Evolutionary conservation across 768 basidiomycete genomes (phyloP).

Genomic region (Mycena vulgaris): DNA sequence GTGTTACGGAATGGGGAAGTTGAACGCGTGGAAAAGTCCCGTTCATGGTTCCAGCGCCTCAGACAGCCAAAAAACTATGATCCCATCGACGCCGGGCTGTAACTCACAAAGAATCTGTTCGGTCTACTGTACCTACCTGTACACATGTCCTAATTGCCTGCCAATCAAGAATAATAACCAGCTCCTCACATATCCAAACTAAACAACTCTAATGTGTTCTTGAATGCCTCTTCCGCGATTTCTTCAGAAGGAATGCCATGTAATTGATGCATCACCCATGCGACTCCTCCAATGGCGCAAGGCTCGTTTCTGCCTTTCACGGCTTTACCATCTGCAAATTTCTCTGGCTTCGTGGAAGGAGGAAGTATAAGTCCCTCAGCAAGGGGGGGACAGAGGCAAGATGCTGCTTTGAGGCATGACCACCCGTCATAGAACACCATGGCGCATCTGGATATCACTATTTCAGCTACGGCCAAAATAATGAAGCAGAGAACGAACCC

Average conservation of each 20-base stretch:
- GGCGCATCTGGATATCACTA: constrained; percentile 66
- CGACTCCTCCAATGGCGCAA: constrained; percentile 73
- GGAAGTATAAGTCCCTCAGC: constrained; percentile 67
- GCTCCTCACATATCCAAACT: constrained; percentile 56
- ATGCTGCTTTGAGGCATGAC: constrained; percentile 72
- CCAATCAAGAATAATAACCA: neutral
- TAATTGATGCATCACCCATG: constrained; percentile 75
- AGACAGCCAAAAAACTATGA: constrained; percentile 51
- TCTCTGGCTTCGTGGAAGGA: constrained; percentile 66
- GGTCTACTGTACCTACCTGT: neutral
- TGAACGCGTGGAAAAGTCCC: constrained; percentile 46
- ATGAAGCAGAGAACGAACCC: constrained; percentile 55
- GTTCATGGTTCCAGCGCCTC: constrained; percentile 47
- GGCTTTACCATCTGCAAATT: constrained; percentile 69
- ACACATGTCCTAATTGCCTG: neutral
- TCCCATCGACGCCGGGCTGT: constrained; percentile 44
- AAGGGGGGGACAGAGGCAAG: constrained; percentile 63
- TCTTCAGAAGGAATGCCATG: constrained; percentile 66
- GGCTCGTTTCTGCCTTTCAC: constrained; percentile 90
- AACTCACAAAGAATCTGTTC: neutral
- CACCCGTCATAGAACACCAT: constrained; percentile 80
- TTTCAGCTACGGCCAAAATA: neutral
- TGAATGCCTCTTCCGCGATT: constrained; percentile 71
- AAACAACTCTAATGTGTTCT: constrained; percentile 77
- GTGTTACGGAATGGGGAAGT: constrained; percentile 85